A percentile compares a stretch with the other conserved stretches of the same genome.
These are phyloP conservation scores for Fagus crenata DNA, from an alignment of 306 rosid genomes.

Conservation along the genomic window DNA sequence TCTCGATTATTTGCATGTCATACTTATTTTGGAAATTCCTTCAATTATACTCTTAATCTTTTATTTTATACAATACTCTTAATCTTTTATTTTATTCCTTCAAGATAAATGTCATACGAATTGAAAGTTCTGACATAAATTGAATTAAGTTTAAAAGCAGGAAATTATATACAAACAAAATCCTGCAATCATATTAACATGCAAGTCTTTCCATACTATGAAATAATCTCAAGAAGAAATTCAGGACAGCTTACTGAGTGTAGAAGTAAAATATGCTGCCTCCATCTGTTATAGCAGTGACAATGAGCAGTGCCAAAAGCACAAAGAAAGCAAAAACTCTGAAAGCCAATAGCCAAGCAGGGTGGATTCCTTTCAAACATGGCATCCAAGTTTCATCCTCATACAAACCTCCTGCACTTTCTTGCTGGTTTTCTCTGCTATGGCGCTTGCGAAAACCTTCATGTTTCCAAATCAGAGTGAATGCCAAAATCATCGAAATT, in stretches of 20 bases:
- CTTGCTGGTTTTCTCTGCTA: constrained; percentile 40
- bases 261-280: constrained; percentile 74
- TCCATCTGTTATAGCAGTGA: constrained; percentile 65
- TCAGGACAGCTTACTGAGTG: constrained; percentile 64
- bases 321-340: constrained; percentile 76
- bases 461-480: constrained; percentile 50
- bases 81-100: too few species aligned
- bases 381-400: constrained; percentile 97
- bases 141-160: neutral
- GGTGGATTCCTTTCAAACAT: constrained; percentile 82
- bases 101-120: neutral
- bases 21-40: neutral
- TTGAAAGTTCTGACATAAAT: neutral
- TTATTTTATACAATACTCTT: too few species aligned
- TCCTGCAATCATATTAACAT: neutral
- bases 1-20: neutral
- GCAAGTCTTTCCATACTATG: constrained; percentile 1
- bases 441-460: constrained; percentile 44
- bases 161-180: constrained; percentile 8
- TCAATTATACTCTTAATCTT: too few species aligned
- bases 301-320: constrained; percentile 66
- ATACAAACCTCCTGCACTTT: constrained; percentile 50
- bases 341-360: constrained; percentile 82
- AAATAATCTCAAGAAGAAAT: constrained; percentile 17
- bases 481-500: constrained; percentile 47